phyloP scores from a whole-genome alignment of 2,329 filamentous ascomycete genomes.

The Aspergillus fumigatus region DNA sequence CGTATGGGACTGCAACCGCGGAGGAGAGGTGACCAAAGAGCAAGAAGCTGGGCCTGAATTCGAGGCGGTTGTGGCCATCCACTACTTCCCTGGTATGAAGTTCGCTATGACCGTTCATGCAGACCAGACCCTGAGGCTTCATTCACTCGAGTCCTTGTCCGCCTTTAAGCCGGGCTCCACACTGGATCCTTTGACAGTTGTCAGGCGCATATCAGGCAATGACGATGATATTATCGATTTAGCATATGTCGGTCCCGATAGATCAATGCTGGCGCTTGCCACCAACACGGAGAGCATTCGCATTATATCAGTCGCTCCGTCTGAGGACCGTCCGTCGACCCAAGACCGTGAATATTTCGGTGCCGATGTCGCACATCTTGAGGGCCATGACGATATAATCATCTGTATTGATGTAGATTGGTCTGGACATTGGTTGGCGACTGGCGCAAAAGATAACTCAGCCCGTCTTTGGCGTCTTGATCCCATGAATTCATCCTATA shows the following conservation, averaged over 20 bases:
- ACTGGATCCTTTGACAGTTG: constrained; percentile 56
- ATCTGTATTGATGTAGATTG: constrained; percentile 92
- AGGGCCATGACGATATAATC: constrained; percentile 91
- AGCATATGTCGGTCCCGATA: constrained; percentile 75
- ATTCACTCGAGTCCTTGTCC: constrained; percentile 48
- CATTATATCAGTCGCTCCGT: constrained; percentile 64
- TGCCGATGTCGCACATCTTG: constrained; percentile 78
- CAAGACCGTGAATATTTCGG: constrained; percentile 65
- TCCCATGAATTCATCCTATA: constrained; percentile 65
- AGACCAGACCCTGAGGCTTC: constrained; percentile 81
- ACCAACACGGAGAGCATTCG: constrained; percentile 94
- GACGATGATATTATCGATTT: constrained; percentile 98
- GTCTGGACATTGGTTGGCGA: constrained; percentile 95
- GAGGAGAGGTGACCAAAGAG: constrained; percentile 72
- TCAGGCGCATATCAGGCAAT: constrained; percentile 84
- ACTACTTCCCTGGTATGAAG: constrained; percentile 61
- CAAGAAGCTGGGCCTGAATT: constrained; percentile 59
- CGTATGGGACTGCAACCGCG: constrained; percentile 75
- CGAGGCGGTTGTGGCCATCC: constrained; percentile 65
- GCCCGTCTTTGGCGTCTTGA: constrained; percentile 88
- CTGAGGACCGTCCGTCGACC: constrained; percentile 28
- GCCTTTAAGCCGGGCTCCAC: constrained; percentile 37
- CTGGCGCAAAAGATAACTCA: constrained; percentile 94
- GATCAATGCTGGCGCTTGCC: constrained; percentile 78
- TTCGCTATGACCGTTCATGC: constrained; percentile 79